phyloP scores from a whole-genome alignment of 1,284 basidiomycete genomes.

The Rugosomyces carneus region DNA sequence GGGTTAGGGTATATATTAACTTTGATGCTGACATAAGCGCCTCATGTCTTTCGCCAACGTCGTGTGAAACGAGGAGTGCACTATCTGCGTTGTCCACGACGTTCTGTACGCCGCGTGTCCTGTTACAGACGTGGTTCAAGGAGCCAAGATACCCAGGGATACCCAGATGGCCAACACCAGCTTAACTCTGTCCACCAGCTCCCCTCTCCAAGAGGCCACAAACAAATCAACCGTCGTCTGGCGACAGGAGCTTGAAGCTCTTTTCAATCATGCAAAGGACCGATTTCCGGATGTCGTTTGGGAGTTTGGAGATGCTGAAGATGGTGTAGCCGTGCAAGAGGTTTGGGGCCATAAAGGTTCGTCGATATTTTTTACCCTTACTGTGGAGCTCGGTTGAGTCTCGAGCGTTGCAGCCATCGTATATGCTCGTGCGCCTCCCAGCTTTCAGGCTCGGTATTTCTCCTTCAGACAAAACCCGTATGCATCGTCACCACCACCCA shows the following conservation, averaged over 20 bases:
- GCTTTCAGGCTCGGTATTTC: constrained; percentile 82
- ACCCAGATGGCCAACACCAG: constrained; percentile 14
- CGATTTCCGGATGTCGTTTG: constrained; percentile 92
- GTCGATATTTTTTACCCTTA: constrained; percentile 12
- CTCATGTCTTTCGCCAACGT: constrained; percentile 15
- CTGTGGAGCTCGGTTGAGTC: background rate
- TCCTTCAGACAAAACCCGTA: constrained; percentile 44
- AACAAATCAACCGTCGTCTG: constrained; percentile 60
- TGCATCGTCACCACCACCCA: constrained; percentile 43
- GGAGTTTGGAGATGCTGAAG: constrained; percentile 59
- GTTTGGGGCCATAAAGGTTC: constrained; percentile 90
- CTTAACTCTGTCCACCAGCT: constrained; percentile 20
- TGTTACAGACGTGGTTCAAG: constrained; percentile 11
- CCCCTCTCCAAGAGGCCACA: constrained; percentile 58
- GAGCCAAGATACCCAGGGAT: constrained; percentile 18
- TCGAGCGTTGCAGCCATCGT: constrained; percentile 67
- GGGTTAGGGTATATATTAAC: background rate
- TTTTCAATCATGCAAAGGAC: constrained; percentile 78
- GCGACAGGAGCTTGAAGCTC: constrained; percentile 69
- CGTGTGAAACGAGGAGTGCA: constrained; percentile 12
- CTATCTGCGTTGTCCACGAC: constrained; percentile 11
- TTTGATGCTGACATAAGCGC: constrained; percentile 14
- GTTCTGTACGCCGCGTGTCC: constrained; percentile 1
- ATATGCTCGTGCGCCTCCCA: constrained; percentile 87
- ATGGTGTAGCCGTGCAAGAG: constrained; percentile 46